These are phyloP conservation scores for Xerocomellus dryophilus DNA, from an alignment of 768 basidiomycete genomes.

Conservation along the genomic window DNA sequence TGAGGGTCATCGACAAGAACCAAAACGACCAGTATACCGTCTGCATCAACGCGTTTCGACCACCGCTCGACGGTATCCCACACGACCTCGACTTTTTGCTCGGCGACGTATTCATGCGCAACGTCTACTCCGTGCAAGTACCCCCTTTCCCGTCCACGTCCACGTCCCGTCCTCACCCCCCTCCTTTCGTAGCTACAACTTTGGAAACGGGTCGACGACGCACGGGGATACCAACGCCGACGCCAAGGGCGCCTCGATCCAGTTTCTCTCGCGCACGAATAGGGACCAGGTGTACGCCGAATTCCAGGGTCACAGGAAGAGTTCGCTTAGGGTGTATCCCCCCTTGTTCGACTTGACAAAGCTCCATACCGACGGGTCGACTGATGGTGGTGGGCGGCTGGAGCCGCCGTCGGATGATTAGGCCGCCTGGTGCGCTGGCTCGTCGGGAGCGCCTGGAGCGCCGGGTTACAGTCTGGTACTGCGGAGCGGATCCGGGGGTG, in stretches of 20 bases:
- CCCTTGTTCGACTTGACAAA: slow-evolving; percentile 24
- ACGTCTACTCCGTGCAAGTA: slow-evolving; percentile 43
- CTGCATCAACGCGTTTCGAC: slow-evolving; percentile 37
- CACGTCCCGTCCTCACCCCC: background rate
- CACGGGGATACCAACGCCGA: slow-evolving; percentile 6
- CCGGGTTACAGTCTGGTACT: too few species aligned
- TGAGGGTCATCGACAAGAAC: slow-evolving; percentile 20
- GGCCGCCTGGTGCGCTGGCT: too few species aligned
- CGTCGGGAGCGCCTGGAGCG: too few species aligned
- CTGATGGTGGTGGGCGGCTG: slow-evolving; percentile 18
- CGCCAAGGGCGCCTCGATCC: slow-evolving; percentile 36
- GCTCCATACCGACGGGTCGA: slow-evolving; percentile 22
- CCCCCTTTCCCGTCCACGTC: background rate
- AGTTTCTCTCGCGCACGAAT: slow-evolving; percentile 39
- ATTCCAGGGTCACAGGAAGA: slow-evolving; percentile 17
- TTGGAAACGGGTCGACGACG: slow-evolving; percentile 33
- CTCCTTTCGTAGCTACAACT: slow-evolving; percentile 36
- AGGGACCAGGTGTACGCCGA: slow-evolving; percentile 33
- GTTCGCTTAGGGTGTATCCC: slow-evolving; percentile 15
- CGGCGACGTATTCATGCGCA: slow-evolving; percentile 46
- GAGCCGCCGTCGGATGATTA: slow-evolving; percentile 5
- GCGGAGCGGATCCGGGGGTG: too few species aligned
- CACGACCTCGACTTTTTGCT: slow-evolving; percentile 39
- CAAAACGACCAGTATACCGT: slow-evolving; percentile 36
- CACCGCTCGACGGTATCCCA: slow-evolving; percentile 23